Base-by-base conservation (phyloP, 768 basidiomycete species). In the Russula virescens region DNA sequence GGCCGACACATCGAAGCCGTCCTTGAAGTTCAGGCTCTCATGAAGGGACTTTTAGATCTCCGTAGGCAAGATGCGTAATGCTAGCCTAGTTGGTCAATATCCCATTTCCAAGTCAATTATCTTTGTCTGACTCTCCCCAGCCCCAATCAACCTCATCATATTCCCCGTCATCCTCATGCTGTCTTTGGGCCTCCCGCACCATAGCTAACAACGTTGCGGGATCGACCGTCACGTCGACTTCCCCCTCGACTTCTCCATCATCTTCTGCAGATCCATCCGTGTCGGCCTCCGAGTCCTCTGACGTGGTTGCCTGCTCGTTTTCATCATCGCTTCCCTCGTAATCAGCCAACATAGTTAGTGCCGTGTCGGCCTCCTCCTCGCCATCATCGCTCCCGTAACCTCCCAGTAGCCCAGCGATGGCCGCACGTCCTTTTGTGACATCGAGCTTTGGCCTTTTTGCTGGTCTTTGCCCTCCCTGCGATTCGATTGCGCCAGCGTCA, bases 41-140 rank as follows among this genome's bases (percentile, higher is more conserved):
- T 94, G 89, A 92, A 91, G 68, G 91, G 91, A 10, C 72, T 91
- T 58, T 75, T 93, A 49, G 91, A 92, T 72, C 78, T 93, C 60
- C 80, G 86, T 63, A 80, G 89, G 67, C 84, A 88, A 68, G 89
- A 91, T 65, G 76, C 84, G 65, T 91, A 71, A 73, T 11, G 48
- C 40, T 19, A 55, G 38, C 18, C 7, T 18, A 38, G 23, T 42
- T 43, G 10, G 9, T n/a, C 16, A 10, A 45, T 14, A 38, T 28
- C 10, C 51, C 40, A 42, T 25, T n/a, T 53, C 53, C 18, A 3
- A 11, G n/a, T 56, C 50, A 66, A 50, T 31, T 49, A 55, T 74
- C 73, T 23, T 69, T 71, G 40, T 71, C 69, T 5, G 76, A 78
- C 28, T 81, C 81, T 34, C 79, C 81, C 74, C 83, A 83, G 69